Evolutionary conservation across 805 yeast species (phyloP), one percentile per base, ranked within the genome.

Genomic region (Pichia gijzeniarum): DNA sequence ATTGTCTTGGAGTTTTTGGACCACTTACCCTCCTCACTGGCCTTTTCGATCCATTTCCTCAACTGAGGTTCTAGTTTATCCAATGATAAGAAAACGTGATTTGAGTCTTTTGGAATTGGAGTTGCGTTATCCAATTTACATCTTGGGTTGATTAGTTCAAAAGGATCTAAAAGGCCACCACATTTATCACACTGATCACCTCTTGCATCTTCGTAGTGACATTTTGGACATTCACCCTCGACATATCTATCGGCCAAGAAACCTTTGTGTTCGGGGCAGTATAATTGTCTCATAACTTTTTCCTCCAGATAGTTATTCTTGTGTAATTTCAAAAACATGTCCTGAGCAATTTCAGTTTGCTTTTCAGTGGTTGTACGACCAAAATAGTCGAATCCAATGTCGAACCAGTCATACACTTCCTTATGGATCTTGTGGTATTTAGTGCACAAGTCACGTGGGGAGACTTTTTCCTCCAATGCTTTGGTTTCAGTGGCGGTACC

Each of bases 401-500:
- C 89, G 68, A 93, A 93, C 99, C 99, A 93, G 61, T 93, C 85
- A 69, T 93, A 93, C 42, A 93, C 93, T 38, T 85, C 86, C 50
- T 81, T 75, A 65, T 93, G 99, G 53, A 93, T 74, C 48, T 75
- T 73, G 65, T 88, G 84, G 67, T 87, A 93, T 65, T 91, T 93
- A 65, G 84, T 88, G 74, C 98, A 93, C 56, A 93, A 73, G 62
- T 88, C 83, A 57, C 78, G 72, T 41, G 99, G 99, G 3, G 95
- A 76, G 49, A 86, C 84, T 35, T 84, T 81, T 61, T 93, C 99
- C 64, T 91, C 98, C 41, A 93, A 69, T 10, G 99, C 99, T 69
- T 91, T 93, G 25, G 99, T 93, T 67, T 93, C 99, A 14, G 99
- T 93, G 39, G 99, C 99, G 47, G 99, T 93, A 63, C 99, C 99